Evolutionary conservation across 1,139 yeast species (phyloP).

Genomic region (Candida glucosophila): DNA sequence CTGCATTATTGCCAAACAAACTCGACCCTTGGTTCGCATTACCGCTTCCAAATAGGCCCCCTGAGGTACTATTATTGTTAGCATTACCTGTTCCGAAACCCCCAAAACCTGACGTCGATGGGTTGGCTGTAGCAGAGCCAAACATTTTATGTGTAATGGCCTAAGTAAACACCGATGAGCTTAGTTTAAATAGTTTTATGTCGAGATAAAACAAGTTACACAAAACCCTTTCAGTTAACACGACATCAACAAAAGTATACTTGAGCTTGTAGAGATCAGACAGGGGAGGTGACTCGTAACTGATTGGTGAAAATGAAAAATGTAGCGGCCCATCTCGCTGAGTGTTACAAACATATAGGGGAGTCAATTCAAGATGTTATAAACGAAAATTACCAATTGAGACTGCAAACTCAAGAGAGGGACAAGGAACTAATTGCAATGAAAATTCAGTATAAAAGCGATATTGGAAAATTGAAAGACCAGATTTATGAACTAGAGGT

Average conservation of each 20-base stretch:
- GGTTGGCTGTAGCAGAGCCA: slow-evolving; percentile 9
- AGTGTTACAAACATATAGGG: slow-evolving; percentile 2
- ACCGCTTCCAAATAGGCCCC: slow-evolving; percentile 8
- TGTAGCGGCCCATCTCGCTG: too few relatives aligned
- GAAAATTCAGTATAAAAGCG: slow-evolving; percentile 4
- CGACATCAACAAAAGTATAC: background rate
- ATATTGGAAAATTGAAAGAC: slow-evolving; percentile 2
- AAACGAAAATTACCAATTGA: slow-evolving; percentile 3
- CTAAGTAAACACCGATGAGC: too few relatives aligned
- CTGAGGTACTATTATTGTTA: slow-evolving; percentile 3
- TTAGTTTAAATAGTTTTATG: too few relatives aligned
- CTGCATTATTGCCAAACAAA: slow-evolving; percentile 13
- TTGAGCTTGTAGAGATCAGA: too few relatives aligned
- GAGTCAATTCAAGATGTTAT: slow-evolving; percentile 2
- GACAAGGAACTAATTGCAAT: slow-evolving; percentile 4
- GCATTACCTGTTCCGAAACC: slow-evolving; percentile 12
- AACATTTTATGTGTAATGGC: too few relatives aligned
- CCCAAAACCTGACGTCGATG: slow-evolving; percentile 9
- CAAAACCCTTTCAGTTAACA: background rate
- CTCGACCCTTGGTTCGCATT: slow-evolving; percentile 17
- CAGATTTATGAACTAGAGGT: slow-evolving; percentile 3
- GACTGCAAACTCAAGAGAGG: slow-evolving; percentile 1
- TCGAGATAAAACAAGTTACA: background rate
- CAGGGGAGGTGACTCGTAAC: too few relatives aligned
- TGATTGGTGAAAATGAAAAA: too few relatives aligned